Conservation (phyloP, 2,329 filamentous ascomycete species). For the Pseudogymnoascus sp. region DNA sequence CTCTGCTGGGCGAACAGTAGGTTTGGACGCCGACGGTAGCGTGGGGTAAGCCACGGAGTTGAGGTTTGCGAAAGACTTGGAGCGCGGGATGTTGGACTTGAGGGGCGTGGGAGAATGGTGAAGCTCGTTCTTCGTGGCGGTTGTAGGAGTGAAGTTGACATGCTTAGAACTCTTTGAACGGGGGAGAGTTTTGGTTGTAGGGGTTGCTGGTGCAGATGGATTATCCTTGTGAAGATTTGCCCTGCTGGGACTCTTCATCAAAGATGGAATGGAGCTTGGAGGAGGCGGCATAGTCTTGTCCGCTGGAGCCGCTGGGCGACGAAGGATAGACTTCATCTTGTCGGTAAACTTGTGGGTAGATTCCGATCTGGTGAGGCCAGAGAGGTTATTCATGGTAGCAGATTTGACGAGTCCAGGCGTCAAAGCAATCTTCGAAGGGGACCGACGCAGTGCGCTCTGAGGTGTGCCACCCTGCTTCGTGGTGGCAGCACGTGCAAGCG, state of each 20-base stretch:
- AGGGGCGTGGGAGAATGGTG: constrained; percentile 51
- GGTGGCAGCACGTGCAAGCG: constrained; percentile 53
- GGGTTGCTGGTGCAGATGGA: constrained; percentile 52
- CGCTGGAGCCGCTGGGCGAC: constrained; percentile 26
- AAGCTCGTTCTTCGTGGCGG: constrained; percentile 32
- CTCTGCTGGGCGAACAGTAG: constrained; percentile 12
- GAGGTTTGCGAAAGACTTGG: constrained; percentile 32
- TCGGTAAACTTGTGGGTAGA: constrained; percentile 28
- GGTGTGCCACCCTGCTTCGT: constrained; percentile 45
- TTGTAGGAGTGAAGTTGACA: constrained; percentile 72
- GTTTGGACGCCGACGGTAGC: constrained; percentile 26
- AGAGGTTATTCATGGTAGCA: constrained; percentile 42
- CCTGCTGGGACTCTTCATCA: constrained; percentile 35
- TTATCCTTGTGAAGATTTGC: constrained; percentile 49
- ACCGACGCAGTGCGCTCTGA: constrained; percentile 35
- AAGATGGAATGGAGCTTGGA: constrained; percentile 19
- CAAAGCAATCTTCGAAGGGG: constrained; percentile 3
- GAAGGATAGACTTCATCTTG: constrained; percentile 52
- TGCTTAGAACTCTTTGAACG: constrained; percentile 60
- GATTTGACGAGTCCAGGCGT: constrained; percentile 45
- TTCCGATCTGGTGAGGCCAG: constrained; percentile 25
- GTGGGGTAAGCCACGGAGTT: constrained; percentile 31
- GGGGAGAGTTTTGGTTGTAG: constrained; percentile 31
- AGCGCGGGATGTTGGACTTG: constrained; percentile 42
- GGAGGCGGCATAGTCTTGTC: constrained; percentile 18